Base-by-base conservation (phyloP, 805 yeast genomes). In the Teunomyces gatunensis region DNA sequence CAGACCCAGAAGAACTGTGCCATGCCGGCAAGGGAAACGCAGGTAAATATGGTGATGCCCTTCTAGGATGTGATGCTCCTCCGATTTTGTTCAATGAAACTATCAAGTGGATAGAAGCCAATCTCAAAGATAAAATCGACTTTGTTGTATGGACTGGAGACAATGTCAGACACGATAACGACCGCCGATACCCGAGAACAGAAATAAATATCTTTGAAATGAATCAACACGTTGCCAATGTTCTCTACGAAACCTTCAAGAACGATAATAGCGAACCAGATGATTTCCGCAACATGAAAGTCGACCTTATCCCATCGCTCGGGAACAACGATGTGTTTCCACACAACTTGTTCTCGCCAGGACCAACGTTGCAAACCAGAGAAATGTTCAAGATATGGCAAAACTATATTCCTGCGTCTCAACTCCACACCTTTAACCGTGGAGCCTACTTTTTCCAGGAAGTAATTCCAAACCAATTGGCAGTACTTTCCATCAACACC, bases 101-200 rank as follows among this genome's bases (percentile, higher is more conserved):
- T 0, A 65, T 89, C 46, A 61, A 74, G 27, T 89, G 95, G 94
- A 69, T 89, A 2, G 64, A 73, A 17, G 70, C 73, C 10, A 82
- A 87, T 50, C 63, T 89, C 49, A 79, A 74, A 50, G 94, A 87
- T 63, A 82, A 88, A 54, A 83, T 89, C 42, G 96, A 89, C 63
- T 89, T 89, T 65, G 84, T 89, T 10, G 78, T 89, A 11, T 89
- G 96, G 96, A 88, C 96, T 0, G 96, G 96, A 28, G 96, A 89
- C 65, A 89, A 88, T 57, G 80, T 87, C 40, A 75, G 96, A 47
- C 96, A 88, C 63, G 96, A 88, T 63, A 86, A 84, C 57, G 96
- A 88, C 65, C 72, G 95, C 60, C 61, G 63, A 17, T 67, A 69
- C 57, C 96, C 96, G 2, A 78, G 96, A 69, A 80, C 87, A 1